Evolutionary conservation across 1,139 yeast genomes (phyloP).

Genomic region (Blastobotrys raffinosifermentans): DNA sequence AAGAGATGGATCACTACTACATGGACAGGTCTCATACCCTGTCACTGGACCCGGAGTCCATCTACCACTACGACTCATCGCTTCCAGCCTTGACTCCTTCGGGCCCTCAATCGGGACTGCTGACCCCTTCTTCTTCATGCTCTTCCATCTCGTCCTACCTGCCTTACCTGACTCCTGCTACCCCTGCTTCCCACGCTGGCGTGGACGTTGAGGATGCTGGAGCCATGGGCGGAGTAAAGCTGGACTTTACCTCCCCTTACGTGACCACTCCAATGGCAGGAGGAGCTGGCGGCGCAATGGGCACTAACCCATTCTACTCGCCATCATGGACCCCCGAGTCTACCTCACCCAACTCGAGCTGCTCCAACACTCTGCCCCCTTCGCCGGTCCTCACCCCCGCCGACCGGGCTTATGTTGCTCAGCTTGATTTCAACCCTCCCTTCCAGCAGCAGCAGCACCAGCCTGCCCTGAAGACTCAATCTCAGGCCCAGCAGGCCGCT

Average conservation of each 20-base stretch:
- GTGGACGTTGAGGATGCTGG: not conserved
- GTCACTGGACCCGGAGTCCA: conserved; percentile 4
- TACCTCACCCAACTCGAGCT: conserved; percentile 4
- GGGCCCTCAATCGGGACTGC: conserved; percentile 9
- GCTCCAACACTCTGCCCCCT: conserved; percentile 9
- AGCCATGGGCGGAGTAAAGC: conserved; percentile 13
- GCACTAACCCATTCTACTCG: conserved; percentile 33
- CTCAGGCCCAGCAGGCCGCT: conserved; percentile 13
- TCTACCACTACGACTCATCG: not conserved
- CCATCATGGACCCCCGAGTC: conserved; percentile 29
- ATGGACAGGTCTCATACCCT: conserved; percentile 14
- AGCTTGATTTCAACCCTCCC: conserved; percentile 3
- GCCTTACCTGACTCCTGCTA: conserved; percentile 12
- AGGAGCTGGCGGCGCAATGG: conserved; percentile 9
- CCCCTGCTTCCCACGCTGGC: conserved; percentile 8
- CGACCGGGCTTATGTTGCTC: conserved; percentile 7
- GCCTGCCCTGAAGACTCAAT: conserved; percentile 1
- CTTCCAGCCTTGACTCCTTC: conserved; percentile 11
- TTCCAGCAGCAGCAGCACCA: conserved; percentile 2
- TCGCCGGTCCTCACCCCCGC: conserved; percentile 10
- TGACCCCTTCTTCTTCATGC: conserved; percentile 11
- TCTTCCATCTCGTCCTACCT: conserved; percentile 7
- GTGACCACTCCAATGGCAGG: no score
- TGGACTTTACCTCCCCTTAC: conserved; percentile 16
- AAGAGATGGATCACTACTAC: not conserved